Evolutionary conservation across 2,329 filamentous ascomycete species (phyloP), one percentile per base, ranked within the genome.

Genomic region (Fusarium albidum): DNA sequence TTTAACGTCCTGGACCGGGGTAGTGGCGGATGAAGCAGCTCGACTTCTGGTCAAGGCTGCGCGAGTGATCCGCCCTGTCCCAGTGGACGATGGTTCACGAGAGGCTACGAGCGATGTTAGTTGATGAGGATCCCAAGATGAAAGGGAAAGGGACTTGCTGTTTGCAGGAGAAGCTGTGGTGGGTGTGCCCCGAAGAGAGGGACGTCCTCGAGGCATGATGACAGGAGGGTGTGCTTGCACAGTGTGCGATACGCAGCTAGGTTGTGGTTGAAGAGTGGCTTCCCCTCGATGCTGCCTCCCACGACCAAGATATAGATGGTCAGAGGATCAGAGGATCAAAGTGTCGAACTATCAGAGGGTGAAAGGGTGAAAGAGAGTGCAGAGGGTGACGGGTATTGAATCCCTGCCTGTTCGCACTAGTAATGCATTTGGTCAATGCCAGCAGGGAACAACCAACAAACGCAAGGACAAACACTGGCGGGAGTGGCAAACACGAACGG

Each of bases 191-290:
- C 49, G 64, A 31, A 51, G 29, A 12, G 69, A 65, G 14, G 67
- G 65, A 25, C 69, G 70, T 32, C 69, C 67, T 35, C 68, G 68
- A 65, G 69, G 60, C 70, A 72, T 72, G 33, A 45, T 59, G 38
- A 15, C 38, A 18, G 6, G 33, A 29, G 5, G 25, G 34, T 26
- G 17, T 25, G 27, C 6, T 28, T 35, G 34, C 4, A 33, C 25
- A 38, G 48, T 21, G 43, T 14, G 6, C n/a, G 11, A 40, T 28
- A 37, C 11, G n/a, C n/a, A 9, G 25, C 34, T 33, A 38, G 31
- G 21, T 7, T 4, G 21, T 7, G 7, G 21, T 21, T 7, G 21
- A 21, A 44, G 15, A 39, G 13, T 10, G 4, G 27, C 13, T 29
- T 26, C 13, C 27, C n/a, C 28, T 33, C 8, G 35, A 15, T 8